Percentiles rank a stretch among this genome's conserved stretches.
Conservation (phyloP, 1,284 basidiomycete species). For the Boletellus sp. region DNA sequence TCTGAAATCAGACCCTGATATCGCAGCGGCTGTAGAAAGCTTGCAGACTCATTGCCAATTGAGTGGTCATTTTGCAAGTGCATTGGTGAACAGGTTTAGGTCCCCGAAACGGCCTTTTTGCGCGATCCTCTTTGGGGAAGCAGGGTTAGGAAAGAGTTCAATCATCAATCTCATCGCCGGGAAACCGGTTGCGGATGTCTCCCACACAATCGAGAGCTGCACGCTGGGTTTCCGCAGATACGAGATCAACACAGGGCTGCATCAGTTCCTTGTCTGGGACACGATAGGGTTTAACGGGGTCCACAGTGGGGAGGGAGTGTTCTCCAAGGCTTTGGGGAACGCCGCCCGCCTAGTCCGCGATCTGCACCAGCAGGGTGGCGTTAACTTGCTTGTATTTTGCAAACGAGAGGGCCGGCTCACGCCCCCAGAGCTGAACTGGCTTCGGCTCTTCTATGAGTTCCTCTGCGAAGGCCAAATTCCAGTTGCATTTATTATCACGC, state of each 20-base stretch:
- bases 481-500: slow-evolving; percentile 38
- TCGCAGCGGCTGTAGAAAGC: slow-evolving; percentile 1
- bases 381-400: slow-evolving; percentile 40
- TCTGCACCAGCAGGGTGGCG: slow-evolving; percentile 29
- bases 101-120: slow-evolving; percentile 13
- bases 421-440: slow-evolving; percentile 26
- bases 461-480: slow-evolving; percentile 37
- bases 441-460: slow-evolving; percentile 34
- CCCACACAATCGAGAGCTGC: slow-evolving; percentile 16
- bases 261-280: slow-evolving; percentile 34
- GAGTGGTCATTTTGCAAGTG: slow-evolving; percentile 6
- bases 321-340: slow-evolving; percentile 31
- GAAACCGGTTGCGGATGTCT: slow-evolving; percentile 11
- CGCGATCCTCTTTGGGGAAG: slow-evolving; percentile 28
- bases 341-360: slow-evolving; percentile 33
- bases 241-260: slow-evolving; percentile 16
- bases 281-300: slow-evolving; percentile 31
- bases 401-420: slow-evolving; percentile 30
- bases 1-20: slow-evolving; percentile 7
- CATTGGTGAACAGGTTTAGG: slow-evolving; percentile 18
- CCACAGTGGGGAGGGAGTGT: slow-evolving; percentile 6
- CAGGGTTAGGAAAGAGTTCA: slow-evolving; percentile 30
- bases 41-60: slow-evolving; percentile 16
- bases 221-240: slow-evolving; percentile 23
- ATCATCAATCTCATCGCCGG: slow-evolving; percentile 28